Percentiles rank a stretch among this genome's conserved stretches.
Conservation (phyloP, 805 yeast species). For the Kuraishia piskuri region DNA sequence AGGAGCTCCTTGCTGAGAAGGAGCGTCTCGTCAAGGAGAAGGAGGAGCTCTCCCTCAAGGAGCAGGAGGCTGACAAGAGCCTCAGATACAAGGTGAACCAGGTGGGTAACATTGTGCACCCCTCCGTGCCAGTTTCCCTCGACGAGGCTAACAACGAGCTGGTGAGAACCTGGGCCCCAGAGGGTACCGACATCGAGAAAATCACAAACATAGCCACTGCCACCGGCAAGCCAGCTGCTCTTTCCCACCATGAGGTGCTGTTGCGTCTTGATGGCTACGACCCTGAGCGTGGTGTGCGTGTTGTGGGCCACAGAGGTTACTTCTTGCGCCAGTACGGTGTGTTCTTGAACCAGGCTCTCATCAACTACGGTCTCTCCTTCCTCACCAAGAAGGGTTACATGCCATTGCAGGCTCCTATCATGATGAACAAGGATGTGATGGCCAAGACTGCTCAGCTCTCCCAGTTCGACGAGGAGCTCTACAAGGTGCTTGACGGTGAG, state of each 20-base stretch:
- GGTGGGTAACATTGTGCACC: constrained; percentile 93
- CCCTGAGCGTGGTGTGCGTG: constrained; percentile 96
- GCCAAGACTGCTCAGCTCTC: constrained; percentile 98
- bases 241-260: constrained; percentile 93
- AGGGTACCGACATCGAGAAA: constrained; percentile 37
- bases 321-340: constrained; percentile 94
- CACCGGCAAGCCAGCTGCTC: constrained; percentile 63
- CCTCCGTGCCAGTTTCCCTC: constrained; percentile 75
- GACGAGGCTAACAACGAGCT: constrained; percentile 90
- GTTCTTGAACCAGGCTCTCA: constrained; percentile 94
- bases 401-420: constrained; percentile 96
- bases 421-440: constrained; percentile 99
- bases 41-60: constrained; percentile 53
- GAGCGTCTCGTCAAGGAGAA: constrained; percentile 67
- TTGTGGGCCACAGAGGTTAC: constrained; percentile 98
- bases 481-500: constrained; percentile 93
- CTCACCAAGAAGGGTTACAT: constrained; percentile 70
- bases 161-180: constrained; percentile 84
- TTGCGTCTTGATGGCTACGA: constrained; percentile 95
- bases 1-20: constrained; percentile 73
- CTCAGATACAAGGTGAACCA: constrained; percentile 76
- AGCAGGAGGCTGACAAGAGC: constrained; percentile 70
- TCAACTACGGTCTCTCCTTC: constrained; percentile 88
- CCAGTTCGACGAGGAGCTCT: constrained; percentile 95
- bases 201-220: constrained; percentile 65